A percentile compares a stretch with the other conserved stretches of the same genome.
These are phyloP conservation scores for Dioscorea dumetorum DNA, from an alignment of 106 monocot genomes.

Conservation along the genomic window DNA sequence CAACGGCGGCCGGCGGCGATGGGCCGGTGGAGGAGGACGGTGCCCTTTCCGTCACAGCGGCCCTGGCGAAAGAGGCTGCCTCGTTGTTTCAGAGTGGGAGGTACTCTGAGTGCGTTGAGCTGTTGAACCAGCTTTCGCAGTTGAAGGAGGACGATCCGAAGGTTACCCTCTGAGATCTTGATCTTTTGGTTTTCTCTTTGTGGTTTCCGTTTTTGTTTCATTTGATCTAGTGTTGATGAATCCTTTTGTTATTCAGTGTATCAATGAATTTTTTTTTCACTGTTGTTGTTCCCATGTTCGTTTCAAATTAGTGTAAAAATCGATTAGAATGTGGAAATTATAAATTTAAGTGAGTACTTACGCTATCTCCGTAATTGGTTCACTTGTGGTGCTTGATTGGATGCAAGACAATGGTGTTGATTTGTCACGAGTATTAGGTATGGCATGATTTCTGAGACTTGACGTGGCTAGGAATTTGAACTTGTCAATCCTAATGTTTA, in stretches of 20 bases:
- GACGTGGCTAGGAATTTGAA: too few relatives aligned
- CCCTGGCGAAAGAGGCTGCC: conserved; percentile 33
- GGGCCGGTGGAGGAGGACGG: conserved; percentile 14
- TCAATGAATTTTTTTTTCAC: neutral
- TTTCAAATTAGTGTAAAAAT: too few relatives aligned
- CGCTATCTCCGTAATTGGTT: too few relatives aligned
- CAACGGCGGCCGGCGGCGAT: conserved; percentile 7
- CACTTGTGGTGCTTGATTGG: too few relatives aligned
- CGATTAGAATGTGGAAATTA: too few relatives aligned
- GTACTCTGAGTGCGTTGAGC: conserved; percentile 27
- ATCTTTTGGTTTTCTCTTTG: neutral
- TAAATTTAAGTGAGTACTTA: too few relatives aligned
- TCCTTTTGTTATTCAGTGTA: neutral
- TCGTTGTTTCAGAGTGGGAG: conserved; percentile 30
- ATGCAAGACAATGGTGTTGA: too few relatives aligned
- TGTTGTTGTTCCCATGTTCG: too few relatives aligned
- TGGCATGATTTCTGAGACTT: too few relatives aligned
- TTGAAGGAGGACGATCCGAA: conserved; percentile 38
- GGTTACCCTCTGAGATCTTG: conserved; percentile 10
- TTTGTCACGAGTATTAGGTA: too few relatives aligned
- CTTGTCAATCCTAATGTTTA: too few relatives aligned
- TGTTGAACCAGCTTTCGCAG: conserved; percentile 30
- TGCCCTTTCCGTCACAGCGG: conserved; percentile 22
- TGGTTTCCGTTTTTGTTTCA: neutral
- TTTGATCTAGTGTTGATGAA: neutral